Evolutionary conservation across 1,284 basidiomycete species (phyloP), one percentile per base, ranked within the genome.

Genomic region (Porodaedalea pini): DNA sequence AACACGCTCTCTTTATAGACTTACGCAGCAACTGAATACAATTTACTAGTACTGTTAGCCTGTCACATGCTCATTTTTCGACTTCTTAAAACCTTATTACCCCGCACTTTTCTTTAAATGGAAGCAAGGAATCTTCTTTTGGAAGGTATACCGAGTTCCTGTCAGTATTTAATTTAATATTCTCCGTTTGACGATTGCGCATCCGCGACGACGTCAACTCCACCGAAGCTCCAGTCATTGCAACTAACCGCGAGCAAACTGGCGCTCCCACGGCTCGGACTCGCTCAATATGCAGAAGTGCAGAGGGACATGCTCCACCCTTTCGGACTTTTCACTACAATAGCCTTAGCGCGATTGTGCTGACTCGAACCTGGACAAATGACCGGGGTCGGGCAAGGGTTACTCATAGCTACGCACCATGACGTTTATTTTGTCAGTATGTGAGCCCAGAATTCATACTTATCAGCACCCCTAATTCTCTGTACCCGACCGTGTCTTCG

Each of bases 51-150:
- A 23, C 39, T 8, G 10, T 39, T 15, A 2, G 27, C n/a, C n/a
- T 15, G 40, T 51, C 48, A 57, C 55, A 57, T 57, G 55, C 23
- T 4, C 17, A 8, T 37, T 19, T 44, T 32, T 40, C 3, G 27
- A 13, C 21, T 34, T n/a, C 27, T 50, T n/a, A 45, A n/a, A 49
- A 49, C 54, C 23, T 43, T 49, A 56, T 27, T 43, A 19, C 55
- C 55, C 55, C 55, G 55, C 55, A 57, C 27, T 51, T 23, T 54
- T n/a, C 51, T 31, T 11, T 8, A n/a, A 15, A 29, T 41, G 51
- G 23, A 40, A 41, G 6, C 17, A 21, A 21, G 36, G 17, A 5
- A 10, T 29, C 51, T 27, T 17, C 7, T 17, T 47, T 31, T 47
- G 15, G 45, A 4, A 47, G 45, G 45, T 47, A 2, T 3, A 29